Evolutionary conservation across 352 stramenopile species (phyloP).

Genomic region (Globisporangium acanthophoron): DNA sequence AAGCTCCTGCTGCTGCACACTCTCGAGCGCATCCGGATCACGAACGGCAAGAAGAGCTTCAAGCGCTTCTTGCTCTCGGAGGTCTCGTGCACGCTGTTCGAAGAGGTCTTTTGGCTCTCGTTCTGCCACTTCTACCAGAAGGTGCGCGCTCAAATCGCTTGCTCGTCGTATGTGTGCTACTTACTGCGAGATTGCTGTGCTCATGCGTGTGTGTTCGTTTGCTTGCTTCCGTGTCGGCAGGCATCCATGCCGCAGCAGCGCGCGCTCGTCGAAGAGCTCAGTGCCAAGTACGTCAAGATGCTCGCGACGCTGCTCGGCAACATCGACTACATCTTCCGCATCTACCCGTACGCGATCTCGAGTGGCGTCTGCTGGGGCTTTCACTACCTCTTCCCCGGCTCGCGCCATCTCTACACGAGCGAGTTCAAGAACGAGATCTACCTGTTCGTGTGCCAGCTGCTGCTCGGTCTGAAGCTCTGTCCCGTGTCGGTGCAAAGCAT

Average conservation of each 20-base stretch:
- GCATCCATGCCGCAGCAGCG: slow-evolving; percentile 55
- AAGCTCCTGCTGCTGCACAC: slow-evolving; percentile 82
- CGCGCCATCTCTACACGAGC: slow-evolving; percentile 74
- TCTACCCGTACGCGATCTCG: slow-evolving; percentile 85
- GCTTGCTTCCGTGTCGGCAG: slow-evolving; percentile 12
- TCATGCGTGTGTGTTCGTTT: background rate
- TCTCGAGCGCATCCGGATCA: slow-evolving; percentile 74
- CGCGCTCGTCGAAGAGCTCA: slow-evolving; percentile 63
- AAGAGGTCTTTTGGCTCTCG: slow-evolving; percentile 86
- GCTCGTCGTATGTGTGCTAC: background rate
- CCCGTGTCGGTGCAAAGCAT: slow-evolving; percentile 62
- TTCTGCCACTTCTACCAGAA: slow-evolving; percentile 89
- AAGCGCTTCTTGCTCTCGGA: slow-evolving; percentile 80
- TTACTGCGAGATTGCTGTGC: too few species aligned
- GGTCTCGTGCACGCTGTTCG: slow-evolving; percentile 73
- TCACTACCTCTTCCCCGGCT: slow-evolving; percentile 85
- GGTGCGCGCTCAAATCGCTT: slow-evolving; percentile 12
- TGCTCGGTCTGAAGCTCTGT: slow-evolving; percentile 64
- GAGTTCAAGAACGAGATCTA: slow-evolving; percentile 82
- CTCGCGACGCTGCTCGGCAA: slow-evolving; percentile 58
- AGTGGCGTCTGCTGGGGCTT: slow-evolving; percentile 81
- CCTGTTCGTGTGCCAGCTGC: slow-evolving; percentile 65
- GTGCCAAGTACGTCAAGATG: slow-evolving; percentile 77
- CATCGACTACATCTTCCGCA: slow-evolving; percentile 84
- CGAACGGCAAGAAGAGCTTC: slow-evolving; percentile 71